These are phyloP conservation scores for Aspergillus sp. DNA, from an alignment of 2,329 filamentous ascomycete species.

Conservation along the genomic window DNA sequence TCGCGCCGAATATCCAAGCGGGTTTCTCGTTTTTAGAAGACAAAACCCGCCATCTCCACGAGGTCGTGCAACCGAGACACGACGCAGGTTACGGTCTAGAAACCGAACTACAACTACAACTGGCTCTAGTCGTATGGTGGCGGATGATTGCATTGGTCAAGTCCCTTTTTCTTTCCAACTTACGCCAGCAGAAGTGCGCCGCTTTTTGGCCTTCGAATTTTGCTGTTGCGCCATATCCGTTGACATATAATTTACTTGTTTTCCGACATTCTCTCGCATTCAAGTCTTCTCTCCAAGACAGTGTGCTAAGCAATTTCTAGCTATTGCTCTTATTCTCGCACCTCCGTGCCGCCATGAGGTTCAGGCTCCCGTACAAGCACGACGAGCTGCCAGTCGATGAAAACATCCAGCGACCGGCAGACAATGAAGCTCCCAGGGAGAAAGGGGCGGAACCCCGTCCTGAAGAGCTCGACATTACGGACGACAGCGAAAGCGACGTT, in stretches of 20 bases:
- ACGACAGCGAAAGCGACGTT: conserved; percentile 10
- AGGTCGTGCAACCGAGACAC: too few species aligned
- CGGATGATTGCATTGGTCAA: background rate
- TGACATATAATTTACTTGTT: background rate
- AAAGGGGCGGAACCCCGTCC: background rate
- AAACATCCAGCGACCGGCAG: background rate
- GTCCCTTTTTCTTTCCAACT: background rate
- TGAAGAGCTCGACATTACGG: background rate
- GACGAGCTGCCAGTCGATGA: conserved; percentile 7
- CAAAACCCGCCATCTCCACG: too few species aligned
- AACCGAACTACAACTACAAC: background rate
- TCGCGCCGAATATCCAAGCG: too few species aligned
- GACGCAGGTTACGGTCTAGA: background rate
- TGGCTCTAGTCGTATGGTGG: background rate
- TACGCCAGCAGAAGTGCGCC: background rate
- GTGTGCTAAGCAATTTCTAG: background rate
- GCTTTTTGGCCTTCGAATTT: background rate
- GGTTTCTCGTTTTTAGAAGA: background rate
- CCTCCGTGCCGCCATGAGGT: background rate
- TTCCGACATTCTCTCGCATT: background rate
- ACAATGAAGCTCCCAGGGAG: background rate
- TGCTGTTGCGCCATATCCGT: background rate
- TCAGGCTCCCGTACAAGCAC: conserved; percentile 2
- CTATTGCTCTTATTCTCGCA: background rate
- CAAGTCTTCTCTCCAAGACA: background rate